These are phyloP conservation scores for Penicillium bovifimosum DNA, from an alignment of 495 filamentous ascomycete species.

Conservation along the genomic window DNA sequence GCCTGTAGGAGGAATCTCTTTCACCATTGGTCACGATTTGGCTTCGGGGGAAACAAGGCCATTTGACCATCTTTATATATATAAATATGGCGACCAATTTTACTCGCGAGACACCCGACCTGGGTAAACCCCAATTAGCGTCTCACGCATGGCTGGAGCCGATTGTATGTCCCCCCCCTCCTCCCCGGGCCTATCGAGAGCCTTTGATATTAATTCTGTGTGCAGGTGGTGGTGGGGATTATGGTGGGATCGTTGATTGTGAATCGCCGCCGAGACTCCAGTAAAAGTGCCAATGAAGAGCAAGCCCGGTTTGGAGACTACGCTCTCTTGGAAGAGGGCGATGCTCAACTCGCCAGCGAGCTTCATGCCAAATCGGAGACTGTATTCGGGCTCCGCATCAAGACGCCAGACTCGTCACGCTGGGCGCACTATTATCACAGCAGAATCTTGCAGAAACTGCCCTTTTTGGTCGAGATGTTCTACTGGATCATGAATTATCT, in stretches of 20 bases:
- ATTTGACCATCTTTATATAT: background rate
- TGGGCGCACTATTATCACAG: slow-evolving; percentile 53
- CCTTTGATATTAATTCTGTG: background rate
- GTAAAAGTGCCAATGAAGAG: slow-evolving; percentile 33
- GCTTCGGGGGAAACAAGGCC: too few relatives aligned
- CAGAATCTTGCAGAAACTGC: slow-evolving; percentile 43
- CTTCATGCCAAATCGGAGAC: slow-evolving; percentile 24
- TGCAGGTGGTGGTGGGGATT: slow-evolving; percentile 54
- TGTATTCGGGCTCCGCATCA: slow-evolving; percentile 38
- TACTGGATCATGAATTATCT: slow-evolving; percentile 67
- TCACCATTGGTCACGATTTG: too few relatives aligned
- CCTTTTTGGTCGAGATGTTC: slow-evolving; percentile 60
- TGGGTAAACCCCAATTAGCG: slow-evolving; percentile 30
- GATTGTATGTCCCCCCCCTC: slow-evolving; percentile 38
- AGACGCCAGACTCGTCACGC: slow-evolving; percentile 54
- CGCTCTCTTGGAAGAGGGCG: slow-evolving; percentile 30
- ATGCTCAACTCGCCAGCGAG: slow-evolving; percentile 18
- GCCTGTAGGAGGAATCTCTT: too few relatives aligned
- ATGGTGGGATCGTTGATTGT: slow-evolving; percentile 52
- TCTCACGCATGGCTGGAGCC: slow-evolving; percentile 53
- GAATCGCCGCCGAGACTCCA: slow-evolving; percentile 47
- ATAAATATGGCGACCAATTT: background rate
- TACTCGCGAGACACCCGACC: slow-evolving; percentile 13
- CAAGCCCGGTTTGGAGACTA: slow-evolving; percentile 6
- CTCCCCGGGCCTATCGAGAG: background rate